phyloP scores from a whole-genome alignment of 2,329 filamentous ascomycete genomes.

The Aspergillus proliferans region DNA sequence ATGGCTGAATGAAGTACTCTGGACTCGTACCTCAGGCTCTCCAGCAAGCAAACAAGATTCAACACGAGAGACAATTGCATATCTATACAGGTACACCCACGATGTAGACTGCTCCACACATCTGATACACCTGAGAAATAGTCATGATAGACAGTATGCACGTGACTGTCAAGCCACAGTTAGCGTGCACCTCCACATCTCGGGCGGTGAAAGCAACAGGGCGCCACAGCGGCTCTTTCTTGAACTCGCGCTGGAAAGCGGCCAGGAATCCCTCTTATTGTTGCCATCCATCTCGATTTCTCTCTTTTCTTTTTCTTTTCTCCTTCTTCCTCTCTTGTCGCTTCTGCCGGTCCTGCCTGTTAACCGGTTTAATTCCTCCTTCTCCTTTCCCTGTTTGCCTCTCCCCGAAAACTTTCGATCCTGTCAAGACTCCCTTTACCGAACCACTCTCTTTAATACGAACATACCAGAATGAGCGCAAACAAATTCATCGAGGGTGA shows the following conservation, averaged over 20 bases:
- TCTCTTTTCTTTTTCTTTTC: background rate
- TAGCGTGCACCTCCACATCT: background rate
- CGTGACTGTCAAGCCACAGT: background rate
- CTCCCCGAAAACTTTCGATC: background rate
- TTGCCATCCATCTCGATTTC: background rate
- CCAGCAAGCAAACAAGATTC: too few species aligned
- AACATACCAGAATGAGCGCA: conserved; percentile 48
- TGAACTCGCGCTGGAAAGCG: background rate
- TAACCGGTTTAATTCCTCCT: background rate
- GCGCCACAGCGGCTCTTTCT: background rate
- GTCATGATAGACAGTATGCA: background rate
- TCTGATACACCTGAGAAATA: too few species aligned
- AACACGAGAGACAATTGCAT: too few species aligned
- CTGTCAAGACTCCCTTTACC: background rate
- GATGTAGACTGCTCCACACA: too few species aligned
- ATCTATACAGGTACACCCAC: too few species aligned
- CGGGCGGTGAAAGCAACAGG: background rate
- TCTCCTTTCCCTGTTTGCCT: conserved; percentile 1
- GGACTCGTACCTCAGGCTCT: too few species aligned
- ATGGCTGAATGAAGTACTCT: too few species aligned
- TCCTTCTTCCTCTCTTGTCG: background rate
- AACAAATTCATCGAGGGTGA: conserved; percentile 72
- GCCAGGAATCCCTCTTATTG: background rate
- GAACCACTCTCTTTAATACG: background rate
- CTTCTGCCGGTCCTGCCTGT: too few species aligned